Evolutionary conservation across 164 flowering plant species (phyloP).

Genomic region (Cinnamomum micranthum): DNA sequence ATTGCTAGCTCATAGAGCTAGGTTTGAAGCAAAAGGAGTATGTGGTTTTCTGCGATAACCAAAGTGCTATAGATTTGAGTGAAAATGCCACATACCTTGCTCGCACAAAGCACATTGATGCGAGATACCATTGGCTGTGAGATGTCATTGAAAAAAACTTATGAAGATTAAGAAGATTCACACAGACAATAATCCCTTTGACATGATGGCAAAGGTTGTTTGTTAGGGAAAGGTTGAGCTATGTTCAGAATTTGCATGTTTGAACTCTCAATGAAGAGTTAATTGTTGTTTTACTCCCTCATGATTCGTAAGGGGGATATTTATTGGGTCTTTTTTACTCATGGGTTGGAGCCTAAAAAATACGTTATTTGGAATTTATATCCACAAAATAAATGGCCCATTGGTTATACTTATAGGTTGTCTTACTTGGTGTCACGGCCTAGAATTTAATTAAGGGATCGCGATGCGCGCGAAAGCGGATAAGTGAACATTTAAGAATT

Average conservation of each 20-base stretch:
- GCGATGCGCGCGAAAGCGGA: too few relatives aligned
- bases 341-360: too few relatives aligned
- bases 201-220: conserved; percentile 1
- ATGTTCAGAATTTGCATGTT: neutral
- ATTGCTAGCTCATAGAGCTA: neutral
- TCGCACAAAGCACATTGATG: neutral
- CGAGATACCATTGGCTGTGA: neutral
- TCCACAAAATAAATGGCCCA: too few relatives aligned
- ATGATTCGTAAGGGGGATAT: neutral
- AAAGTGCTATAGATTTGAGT: conserved; percentile 1
- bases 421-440: too few relatives aligned
- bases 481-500: too few relatives aligned
- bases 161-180: neutral
- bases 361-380: too few relatives aligned
- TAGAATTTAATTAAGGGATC: too few relatives aligned
- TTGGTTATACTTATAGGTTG: too few relatives aligned
- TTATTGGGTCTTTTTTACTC: too few relatives aligned
- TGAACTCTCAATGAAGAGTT: neutral
- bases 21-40: conserved; percentile 4
- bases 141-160: neutral
- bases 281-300: neutral
- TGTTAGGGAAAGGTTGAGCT: too few relatives aligned
- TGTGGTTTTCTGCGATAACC: neutral
- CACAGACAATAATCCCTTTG: neutral
- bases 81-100: neutral